Conservation (phyloP, 1,284 basidiomycete species). For the Peniophora sp. region DNA sequence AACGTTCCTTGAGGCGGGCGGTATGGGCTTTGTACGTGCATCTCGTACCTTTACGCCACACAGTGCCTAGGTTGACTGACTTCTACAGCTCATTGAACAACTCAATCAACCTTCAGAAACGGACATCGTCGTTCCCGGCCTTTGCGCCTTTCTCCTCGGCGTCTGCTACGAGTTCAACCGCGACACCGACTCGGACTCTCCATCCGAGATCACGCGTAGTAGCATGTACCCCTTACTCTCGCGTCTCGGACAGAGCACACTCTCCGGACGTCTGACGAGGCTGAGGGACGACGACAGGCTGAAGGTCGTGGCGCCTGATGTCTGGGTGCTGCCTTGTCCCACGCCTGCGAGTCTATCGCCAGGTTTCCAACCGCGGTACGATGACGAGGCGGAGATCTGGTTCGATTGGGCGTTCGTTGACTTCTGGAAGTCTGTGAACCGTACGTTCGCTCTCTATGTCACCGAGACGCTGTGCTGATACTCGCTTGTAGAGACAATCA, state of each 20-base stretch:
- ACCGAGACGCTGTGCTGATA: not conserved
- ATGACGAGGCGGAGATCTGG: constrained; percentile 85
- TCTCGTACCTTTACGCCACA: too few species aligned
- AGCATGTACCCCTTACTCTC: constrained; percentile 80
- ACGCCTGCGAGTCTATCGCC: constrained; percentile 22
- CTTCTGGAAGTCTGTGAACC: constrained; percentile 97
- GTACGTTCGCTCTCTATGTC: constrained; percentile 38
- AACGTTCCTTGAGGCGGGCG: constrained; percentile 87
- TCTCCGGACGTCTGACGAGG: constrained; percentile 42
- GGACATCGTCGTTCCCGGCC: constrained; percentile 83
- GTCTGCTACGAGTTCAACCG: constrained; percentile 93
- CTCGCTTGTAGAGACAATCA: constrained; percentile 48
- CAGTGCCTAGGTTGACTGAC: constrained; percentile 2
- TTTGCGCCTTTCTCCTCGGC: constrained; percentile 89
- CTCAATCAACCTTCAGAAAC: constrained; percentile 85
- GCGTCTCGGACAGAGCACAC: constrained; percentile 33
- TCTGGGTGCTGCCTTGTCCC: constrained; percentile 47
- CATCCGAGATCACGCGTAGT: constrained; percentile 83
- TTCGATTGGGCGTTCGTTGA: constrained; percentile 99
- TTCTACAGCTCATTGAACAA: constrained; percentile 77
- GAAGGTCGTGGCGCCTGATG: constrained; percentile 81
- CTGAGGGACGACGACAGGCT: constrained; percentile 91
- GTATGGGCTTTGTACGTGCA: constrained; percentile 76
- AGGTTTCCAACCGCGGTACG: constrained; percentile 21
- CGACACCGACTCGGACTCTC: constrained; percentile 34